These are phyloP conservation scores for Trichopus zeylanicus DNA, from an alignment of 116 monocot genomes.

Conservation along the genomic window DNA sequence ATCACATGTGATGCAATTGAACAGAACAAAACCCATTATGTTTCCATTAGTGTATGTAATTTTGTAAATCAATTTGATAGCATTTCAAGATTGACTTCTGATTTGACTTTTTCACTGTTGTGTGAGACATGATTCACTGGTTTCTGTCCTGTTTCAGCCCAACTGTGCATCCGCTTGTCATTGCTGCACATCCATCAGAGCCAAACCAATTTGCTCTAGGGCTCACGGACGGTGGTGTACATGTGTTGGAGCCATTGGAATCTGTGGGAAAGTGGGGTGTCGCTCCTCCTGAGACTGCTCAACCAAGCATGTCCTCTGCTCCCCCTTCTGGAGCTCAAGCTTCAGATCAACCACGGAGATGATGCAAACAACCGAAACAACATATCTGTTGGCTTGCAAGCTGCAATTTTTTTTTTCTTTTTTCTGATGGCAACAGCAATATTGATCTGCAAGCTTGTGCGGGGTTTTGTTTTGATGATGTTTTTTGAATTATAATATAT, in stretches of 20 bases:
- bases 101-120: too few species aligned
- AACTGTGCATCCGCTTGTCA: slow-evolving; percentile 20
- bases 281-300: slow-evolving; percentile 27
- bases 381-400: background rate
- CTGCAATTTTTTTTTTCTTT: slow-evolving; percentile 2
- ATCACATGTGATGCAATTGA: too few species aligned
- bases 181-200: slow-evolving; percentile 36
- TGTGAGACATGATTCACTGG: too few species aligned
- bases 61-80: too few species aligned
- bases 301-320: slow-evolving; percentile 27
- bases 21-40: too few species aligned
- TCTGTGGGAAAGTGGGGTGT: slow-evolving; percentile 38
- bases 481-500: too few species aligned
- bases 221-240: slow-evolving; percentile 31
- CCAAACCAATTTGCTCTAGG: slow-evolving; percentile 42
- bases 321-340: slow-evolving; percentile 43
- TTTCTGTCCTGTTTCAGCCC: too few species aligned
- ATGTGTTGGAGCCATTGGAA: slow-evolving; percentile 38
- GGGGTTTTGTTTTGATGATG: background rate
- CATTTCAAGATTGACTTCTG: too few species aligned
- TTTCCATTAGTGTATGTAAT: too few species aligned
- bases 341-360: slow-evolving; percentile 61
- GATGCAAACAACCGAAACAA: slow-evolving; percentile 10
- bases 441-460: too few species aligned
- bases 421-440: too few species aligned